Base-by-base conservation (phyloP, 139 green algal species). In the Volvox reticuliferus region DNA sequence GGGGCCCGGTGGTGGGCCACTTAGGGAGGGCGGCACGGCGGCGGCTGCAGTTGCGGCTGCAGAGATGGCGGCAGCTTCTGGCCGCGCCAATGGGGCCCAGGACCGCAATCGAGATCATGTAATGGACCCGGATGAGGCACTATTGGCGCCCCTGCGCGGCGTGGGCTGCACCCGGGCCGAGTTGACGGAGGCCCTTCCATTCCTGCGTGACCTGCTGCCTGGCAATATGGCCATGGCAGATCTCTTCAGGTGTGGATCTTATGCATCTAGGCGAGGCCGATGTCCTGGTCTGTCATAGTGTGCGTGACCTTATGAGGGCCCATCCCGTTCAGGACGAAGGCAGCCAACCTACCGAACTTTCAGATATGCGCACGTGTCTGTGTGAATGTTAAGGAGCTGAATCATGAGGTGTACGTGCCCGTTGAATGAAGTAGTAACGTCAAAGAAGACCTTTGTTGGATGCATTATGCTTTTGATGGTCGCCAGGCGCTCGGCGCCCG, bases 221-320 rank as follows among this genome's bases (percentile, higher is more conserved):
- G 33, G 33, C 12, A 63, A 86, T 36, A 91, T 91, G 87, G 55
- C 87, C 24, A 91, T 91, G 87, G 24, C 35, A 63, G 87, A 86
- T 32, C 30, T 91, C 12, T 76, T 90, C 73, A 90, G 50, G 86
- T 90, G 50, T 12, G 85, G 6, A 55, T 9, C 44, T 55, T 55
- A 55, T 55, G 44, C 5, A 55, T 9, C 5, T 55, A 9, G 44
- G 9, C 44, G 9, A 55, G 44, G 67, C 24, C 67, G 24, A 75
- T 6, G 24, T 12, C 24, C 22, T 75, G 67, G 24, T 14, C 67
- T 75, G 67, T 28, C 6, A 12, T 75, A 12, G 6, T 26, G 67
- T 55, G 44, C 44, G 44, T 55, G 5, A 55, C 44, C 67, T 75
- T 75, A n/a, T n/a, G n/a, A n/a, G n/a, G n/a, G n/a, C n/a, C n/a